phyloP scores from a whole-genome alignment of 768 basidiomycete species.

The Pulveroboletus sp. region DNA sequence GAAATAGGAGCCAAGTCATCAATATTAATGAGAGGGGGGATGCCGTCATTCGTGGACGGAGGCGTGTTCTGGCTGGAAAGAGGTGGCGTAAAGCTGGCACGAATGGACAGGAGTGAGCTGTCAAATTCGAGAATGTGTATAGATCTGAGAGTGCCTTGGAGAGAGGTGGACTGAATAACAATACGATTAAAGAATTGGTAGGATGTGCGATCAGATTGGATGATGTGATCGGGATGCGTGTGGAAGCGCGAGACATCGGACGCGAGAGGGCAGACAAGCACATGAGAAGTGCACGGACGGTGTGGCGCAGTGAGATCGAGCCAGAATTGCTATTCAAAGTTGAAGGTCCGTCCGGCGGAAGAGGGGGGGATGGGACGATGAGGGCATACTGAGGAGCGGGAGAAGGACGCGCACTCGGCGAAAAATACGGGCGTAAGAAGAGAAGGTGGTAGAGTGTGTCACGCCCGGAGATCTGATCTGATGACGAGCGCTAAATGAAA shows the following conservation, averaged over 20 bases:
- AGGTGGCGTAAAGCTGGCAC: conserved; percentile 10
- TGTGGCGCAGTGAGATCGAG: background rate
- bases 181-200: background rate
- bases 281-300: background rate
- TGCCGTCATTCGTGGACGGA: conserved; percentile 15
- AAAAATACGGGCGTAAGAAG: conserved; percentile 8
- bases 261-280: background rate
- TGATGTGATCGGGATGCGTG: background rate
- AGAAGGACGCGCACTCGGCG: conserved; percentile 2
- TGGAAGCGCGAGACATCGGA: background rate
- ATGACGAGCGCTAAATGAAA: conserved; percentile 3
- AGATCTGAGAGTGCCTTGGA: conserved; percentile 1
- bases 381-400: conserved; percentile 7
- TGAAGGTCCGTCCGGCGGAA: conserved; percentile 17
- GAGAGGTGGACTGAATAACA: background rate
- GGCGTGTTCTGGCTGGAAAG: conserved; percentile 10
- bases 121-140: background rate
- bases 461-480: too few relatives aligned
- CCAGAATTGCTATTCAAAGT: background rate
- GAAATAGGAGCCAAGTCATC: conserved; percentile 6
- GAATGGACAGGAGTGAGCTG: background rate
- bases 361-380: background rate
- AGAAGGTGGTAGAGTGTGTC: conserved; percentile 15
- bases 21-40: background rate
- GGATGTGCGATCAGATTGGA: background rate